Conservation (phyloP, 2,329 filamentous ascomycete species). For the Chrysosporium keratinophilum region DNA sequence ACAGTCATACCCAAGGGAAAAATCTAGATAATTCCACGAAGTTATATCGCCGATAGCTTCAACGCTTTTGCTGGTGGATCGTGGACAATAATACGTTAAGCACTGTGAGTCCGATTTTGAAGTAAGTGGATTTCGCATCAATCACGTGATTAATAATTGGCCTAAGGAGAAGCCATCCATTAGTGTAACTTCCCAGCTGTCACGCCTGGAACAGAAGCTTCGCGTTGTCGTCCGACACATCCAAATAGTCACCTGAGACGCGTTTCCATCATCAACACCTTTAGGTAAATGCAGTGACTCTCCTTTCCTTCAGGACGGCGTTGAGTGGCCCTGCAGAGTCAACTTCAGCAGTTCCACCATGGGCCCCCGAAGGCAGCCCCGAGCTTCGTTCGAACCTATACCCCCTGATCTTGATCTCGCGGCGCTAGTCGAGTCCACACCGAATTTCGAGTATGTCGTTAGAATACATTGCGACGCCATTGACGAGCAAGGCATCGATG, state of each 20-base stretch:
- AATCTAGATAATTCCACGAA: no score
- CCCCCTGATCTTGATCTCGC: constrained; percentile 73
- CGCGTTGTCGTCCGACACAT: neutral
- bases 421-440: constrained; percentile 61
- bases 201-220: neutral
- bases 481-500: constrained; percentile 60
- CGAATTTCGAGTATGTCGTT: constrained; percentile 79
- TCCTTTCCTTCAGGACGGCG: neutral
- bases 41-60: no score
- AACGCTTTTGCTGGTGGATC: no score
- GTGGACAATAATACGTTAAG: no score
- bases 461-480: constrained; percentile 72
- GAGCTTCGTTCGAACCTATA: constrained; percentile 85
- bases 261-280: no score
- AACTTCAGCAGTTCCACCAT: neutral
- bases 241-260: no score
- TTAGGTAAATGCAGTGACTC: no score
- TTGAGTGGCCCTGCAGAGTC: neutral
- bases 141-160: no score
- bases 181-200: neutral
- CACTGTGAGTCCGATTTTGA: no score
- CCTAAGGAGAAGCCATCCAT: no score
- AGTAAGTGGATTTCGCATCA: no score
- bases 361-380: constrained; percentile 38
- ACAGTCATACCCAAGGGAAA: no score